Percentiles rank a stretch among this genome's conserved stretches.
phyloP scores from a whole-genome alignment of 768 basidiomycete species.

The Aureoboletus auriporus region DNA sequence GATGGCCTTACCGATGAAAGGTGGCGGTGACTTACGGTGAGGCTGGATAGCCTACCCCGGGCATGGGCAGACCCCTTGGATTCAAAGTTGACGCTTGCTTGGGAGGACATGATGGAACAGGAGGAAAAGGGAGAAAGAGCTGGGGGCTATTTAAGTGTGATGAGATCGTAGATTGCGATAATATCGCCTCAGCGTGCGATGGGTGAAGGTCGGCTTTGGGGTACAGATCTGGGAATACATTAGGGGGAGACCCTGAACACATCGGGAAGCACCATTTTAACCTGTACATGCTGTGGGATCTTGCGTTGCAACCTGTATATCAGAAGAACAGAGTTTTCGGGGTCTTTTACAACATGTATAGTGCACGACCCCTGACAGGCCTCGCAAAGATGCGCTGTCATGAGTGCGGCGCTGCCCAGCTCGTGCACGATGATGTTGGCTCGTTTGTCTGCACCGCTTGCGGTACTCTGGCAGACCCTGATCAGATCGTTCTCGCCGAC shows the following conservation, averaged over 20 bases:
- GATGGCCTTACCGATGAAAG: background rate
- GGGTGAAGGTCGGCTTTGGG: constrained; percentile 1
- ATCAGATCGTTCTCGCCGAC: constrained; percentile 55
- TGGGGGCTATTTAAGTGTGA: constrained; percentile 32
- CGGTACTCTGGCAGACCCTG: constrained; percentile 63
- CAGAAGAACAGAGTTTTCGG: constrained; percentile 23
- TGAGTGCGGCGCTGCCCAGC: constrained; percentile 50
- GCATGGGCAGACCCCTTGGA: constrained; percentile 62
- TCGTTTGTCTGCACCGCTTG: constrained; percentile 67
- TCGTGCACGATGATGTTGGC: constrained; percentile 54
- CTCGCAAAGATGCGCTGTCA: constrained; percentile 34
- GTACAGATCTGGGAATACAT: constrained; percentile 6
- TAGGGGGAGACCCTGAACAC: constrained; percentile 25
- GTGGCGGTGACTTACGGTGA: constrained; percentile 49
- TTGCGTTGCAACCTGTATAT: constrained; percentile 4
- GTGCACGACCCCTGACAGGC: constrained; percentile 6
- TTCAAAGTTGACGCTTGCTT: constrained; percentile 42
- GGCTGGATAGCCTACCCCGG: constrained; percentile 67
- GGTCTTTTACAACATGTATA: constrained; percentile 15
- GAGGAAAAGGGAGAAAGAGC: constrained; percentile 17
- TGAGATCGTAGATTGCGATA: constrained; percentile 1
- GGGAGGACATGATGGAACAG: constrained; percentile 47
- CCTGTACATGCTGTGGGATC: background rate
- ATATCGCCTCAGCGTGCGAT: constrained; percentile 11
- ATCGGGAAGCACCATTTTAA: background rate